Conservation (phyloP, 176 grass and related monocot genomes). For the Areca catechu region DNA sequence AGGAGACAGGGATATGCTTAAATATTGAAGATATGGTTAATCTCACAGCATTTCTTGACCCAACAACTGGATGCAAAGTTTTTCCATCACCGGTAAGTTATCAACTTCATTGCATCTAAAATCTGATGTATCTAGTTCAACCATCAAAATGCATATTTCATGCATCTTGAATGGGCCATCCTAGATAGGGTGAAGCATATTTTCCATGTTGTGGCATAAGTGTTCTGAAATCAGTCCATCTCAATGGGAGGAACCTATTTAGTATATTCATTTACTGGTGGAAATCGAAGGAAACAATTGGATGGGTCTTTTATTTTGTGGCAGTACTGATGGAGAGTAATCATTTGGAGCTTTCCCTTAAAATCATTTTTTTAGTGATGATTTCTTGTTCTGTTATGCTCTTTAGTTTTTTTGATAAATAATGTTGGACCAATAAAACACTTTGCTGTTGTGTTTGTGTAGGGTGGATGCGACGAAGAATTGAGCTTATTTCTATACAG, state of each 20-base stretch:
- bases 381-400: not conserved
- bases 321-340: no score
- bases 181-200: no score
- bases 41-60: constrained; percentile 67
- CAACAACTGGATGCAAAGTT: constrained; percentile 49
- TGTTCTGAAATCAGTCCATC: no score
- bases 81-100: constrained; percentile 64
- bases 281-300: not conserved
- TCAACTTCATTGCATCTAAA: not conserved
- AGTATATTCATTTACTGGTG: no score
- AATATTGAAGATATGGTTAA: constrained; percentile 72
- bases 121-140: not conserved
- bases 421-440: not conserved
- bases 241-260: no score
- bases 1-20: constrained; percentile 79
- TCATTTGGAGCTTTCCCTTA: no score
- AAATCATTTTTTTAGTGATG: no score
- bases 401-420: not conserved
- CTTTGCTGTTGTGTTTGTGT: not conserved
- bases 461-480: constrained; percentile 89
- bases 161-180: no score
- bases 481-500: constrained; percentile 65
- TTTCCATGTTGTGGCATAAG: no score
- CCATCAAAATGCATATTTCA: no score
- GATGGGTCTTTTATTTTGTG: not conserved